phyloP scores from a whole-genome alignment of 2,329 filamentous ascomycete genomes.

The Colletotrichum siamense region DNA sequence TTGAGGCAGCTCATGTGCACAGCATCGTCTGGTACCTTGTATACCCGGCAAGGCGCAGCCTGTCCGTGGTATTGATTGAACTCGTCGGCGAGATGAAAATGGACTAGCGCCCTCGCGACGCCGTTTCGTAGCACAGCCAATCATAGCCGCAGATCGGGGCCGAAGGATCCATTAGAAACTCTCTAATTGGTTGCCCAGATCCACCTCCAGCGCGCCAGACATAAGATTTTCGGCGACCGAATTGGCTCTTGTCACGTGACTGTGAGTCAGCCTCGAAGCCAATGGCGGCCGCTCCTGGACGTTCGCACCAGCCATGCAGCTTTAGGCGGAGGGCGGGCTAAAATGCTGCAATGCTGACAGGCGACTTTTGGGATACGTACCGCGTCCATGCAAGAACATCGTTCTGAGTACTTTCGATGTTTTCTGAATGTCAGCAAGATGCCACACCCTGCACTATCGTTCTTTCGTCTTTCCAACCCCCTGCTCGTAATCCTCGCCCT shows the following conservation, averaged over 20 bases:
- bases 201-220: slow-evolving; percentile 31
- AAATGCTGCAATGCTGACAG: not conserved
- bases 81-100: slow-evolving; percentile 46
- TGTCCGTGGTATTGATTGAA: slow-evolving; percentile 24
- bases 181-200: slow-evolving; percentile 31
- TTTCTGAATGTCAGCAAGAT: not conserved
- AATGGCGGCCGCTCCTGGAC: not conserved
- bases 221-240: slow-evolving; percentile 40
- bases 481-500: not conserved
- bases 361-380: not conserved
- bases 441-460: not conserved
- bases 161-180: not conserved
- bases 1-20: slow-evolving; percentile 13
- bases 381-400: not conserved
- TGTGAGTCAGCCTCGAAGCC: slow-evolving; percentile 24
- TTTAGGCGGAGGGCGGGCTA: not conserved
- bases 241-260: slow-evolving; percentile 23
- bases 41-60: slow-evolving; percentile 23
- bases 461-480: not conserved
- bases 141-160: slow-evolving; percentile 1
- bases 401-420: not conserved
- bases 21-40: not conserved
- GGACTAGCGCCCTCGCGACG: slow-evolving; percentile 35
- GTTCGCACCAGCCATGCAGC: not conserved
- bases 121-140: slow-evolving; percentile 29